These are phyloP conservation scores for Mucor mucedo DNA, from an alignment of 371 early-diverging fungal genomes.

Conservation along the genomic window DNA sequence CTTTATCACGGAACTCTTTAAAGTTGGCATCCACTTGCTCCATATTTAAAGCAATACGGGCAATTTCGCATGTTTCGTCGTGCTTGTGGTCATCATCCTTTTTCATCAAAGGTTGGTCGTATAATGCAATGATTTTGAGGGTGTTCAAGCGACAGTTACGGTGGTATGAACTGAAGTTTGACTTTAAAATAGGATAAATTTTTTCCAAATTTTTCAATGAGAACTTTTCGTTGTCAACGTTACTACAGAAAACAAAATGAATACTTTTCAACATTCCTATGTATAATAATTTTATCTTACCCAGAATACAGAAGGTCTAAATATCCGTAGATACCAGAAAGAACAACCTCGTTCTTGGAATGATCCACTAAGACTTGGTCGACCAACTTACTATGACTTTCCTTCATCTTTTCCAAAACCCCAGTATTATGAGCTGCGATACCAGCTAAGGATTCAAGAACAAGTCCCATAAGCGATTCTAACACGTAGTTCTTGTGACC, in stretches of 20 bases:
- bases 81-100: slow-evolving; percentile 42
- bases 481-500: slow-evolving; percentile 62
- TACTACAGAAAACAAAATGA: slow-evolving; percentile 25
- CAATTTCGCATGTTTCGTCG: slow-evolving; percentile 46
- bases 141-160: slow-evolving; percentile 70
- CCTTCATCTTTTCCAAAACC: slow-evolving; percentile 21
- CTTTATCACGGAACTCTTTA: slow-evolving; percentile 79
- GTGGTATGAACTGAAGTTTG: slow-evolving; percentile 64
- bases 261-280: neutral
- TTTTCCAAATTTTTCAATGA: slow-evolving; percentile 40
- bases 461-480: slow-evolving; percentile 58
- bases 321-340: slow-evolving; percentile 59
- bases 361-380: slow-evolving; percentile 49
- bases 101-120: slow-evolving; percentile 65
- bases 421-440: slow-evolving; percentile 35
- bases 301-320: slow-evolving; percentile 55
- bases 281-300: slow-evolving; percentile 34
- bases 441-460: slow-evolving; percentile 56
- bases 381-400: slow-evolving; percentile 36
- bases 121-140: slow-evolving; percentile 71
- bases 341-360: slow-evolving; percentile 61
- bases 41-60: slow-evolving; percentile 60
- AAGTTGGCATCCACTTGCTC: slow-evolving; percentile 70
- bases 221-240: slow-evolving; percentile 40
- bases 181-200: slow-evolving; percentile 61